Base-by-base conservation (phyloP, 1,284 basidiomycete genomes). In the Moesziomyces globuligerus region DNA sequence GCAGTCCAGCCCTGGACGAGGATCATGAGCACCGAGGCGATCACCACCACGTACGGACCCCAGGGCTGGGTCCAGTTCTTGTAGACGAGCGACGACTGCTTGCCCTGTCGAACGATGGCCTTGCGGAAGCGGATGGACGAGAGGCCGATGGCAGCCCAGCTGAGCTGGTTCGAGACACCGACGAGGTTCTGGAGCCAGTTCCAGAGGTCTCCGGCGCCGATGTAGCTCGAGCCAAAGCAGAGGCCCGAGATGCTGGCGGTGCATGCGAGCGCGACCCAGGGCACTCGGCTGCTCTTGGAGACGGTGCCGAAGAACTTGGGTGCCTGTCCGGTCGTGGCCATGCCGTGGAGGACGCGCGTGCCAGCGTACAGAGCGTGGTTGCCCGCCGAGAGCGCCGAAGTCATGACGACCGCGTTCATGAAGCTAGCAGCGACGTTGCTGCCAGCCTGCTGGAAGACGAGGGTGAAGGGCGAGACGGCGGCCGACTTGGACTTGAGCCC, bases 361-460 rank as follows among this genome's bases (percentile, higher is more conserved):
- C 88, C 89, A 3, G 89, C 90, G 83, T 91, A 95, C 46, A 94
- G 82, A 72, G 93, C 90, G 71, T 90, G 90, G 45, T 89, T 90
- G 6, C 90, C 91, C 9, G 92, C 91, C 10, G 91, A 93, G 87
- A 90, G 90, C 2, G 92, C 93, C 2, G 91, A 91, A 18, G 89
- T 88, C 59, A 91, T 85, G 36, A 91, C 83, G 45, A 85, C 84
- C 40, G 93, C 93, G 81, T 95, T 95, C 84, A 94, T 92, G 48
- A 79, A 64, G 36, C 55, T 57, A 1, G 73, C 74, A 1, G 76
- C 60, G 15, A 84, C 86, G 71, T 88, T 78, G 29, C 82, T 83
- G n/a, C 78, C 73, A 3, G 32, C 43, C 29, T 72, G 58, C 42
- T 68, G 25, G 54, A 83, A 61, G 41, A 75, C 76, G 90, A 74